phyloP scores from a whole-genome alignment of 805 yeast genomes.

The Myxozyma vanderwaltii region DNA sequence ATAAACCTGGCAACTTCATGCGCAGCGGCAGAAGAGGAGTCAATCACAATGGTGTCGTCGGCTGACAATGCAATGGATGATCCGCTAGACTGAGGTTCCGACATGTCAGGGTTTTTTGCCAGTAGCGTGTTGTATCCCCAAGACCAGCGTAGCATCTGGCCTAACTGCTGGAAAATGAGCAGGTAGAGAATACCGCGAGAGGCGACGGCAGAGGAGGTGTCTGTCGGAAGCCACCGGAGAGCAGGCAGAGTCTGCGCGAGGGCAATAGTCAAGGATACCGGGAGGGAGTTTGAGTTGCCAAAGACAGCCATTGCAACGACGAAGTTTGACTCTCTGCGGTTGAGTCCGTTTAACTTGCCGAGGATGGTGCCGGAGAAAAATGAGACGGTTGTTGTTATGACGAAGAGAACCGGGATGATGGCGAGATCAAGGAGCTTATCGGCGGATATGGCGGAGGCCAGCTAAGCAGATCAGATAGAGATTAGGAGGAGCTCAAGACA shows the following conservation, averaged over 20 bases:
- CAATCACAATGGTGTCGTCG: constrained; percentile 1
- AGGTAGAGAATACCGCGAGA: constrained; percentile 63
- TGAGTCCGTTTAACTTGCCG: constrained; percentile 57
- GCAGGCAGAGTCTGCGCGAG: constrained; percentile 61
- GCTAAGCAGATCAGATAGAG: constrained; percentile 18
- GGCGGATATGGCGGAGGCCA: constrained; percentile 66
- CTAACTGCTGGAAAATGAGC: constrained; percentile 65
- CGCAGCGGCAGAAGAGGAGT: background rate
- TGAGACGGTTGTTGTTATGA: constrained; percentile 78
- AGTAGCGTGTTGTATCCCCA: constrained; percentile 69
- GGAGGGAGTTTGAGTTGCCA: constrained; percentile 92
- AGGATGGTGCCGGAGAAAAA: constrained; percentile 61
- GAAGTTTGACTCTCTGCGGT: constrained; percentile 78
- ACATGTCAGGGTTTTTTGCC: constrained; percentile 37
- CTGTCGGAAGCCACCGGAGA: constrained; percentile 58
- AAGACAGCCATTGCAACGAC: constrained; percentile 97
- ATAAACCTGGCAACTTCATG: constrained; percentile 16
- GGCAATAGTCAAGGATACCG: constrained; percentile 83
- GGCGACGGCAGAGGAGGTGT: constrained; percentile 59
- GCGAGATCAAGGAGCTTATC: constrained; percentile 77
- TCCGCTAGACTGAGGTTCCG: background rate
- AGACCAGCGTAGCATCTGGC: constrained; percentile 68
- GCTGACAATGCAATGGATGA: background rate
- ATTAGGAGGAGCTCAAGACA: background rate
- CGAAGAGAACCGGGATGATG: constrained; percentile 81